Evolutionary conservation across 345 rosid species (phyloP), one percentile per base, ranked within the genome.

Genomic region (Brassica incana): DNA sequence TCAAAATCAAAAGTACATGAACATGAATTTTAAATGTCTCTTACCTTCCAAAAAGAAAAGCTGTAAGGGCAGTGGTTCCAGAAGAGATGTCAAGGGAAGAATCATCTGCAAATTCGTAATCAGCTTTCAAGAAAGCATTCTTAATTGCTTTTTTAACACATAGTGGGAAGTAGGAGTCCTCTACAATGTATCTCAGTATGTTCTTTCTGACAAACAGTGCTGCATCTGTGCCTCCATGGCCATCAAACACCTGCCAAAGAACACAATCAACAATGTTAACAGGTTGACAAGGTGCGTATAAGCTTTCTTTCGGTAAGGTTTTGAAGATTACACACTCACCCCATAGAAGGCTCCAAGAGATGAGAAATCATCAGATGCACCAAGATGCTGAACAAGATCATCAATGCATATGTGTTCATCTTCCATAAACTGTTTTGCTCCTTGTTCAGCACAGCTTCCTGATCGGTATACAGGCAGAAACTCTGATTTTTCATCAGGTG

Each of bases 181-280:
- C 98, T 73, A 87, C 77, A 76, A 95, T 91, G 84, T 86, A 89
- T 64, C 84, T 87, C 54, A 95, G 88, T 69, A 95, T 88, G 72
- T 90, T 90, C 32, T 87, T 84, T 75, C 91, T 85, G 75, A 91
- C 88, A 84, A 91, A 95, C 52, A 80, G 77, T 40, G 99, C 95
- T 35, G 98, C 99, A 85, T 95, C 98, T 4, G 89, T 89, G 45
- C 99, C 99, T 64, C 98, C 99, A 15, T 95, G 99, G 68, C 99
- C 99, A 71, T 95, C 98, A 86, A 95, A 95, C 18, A 93, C 98
- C 98, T 95, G 87, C 56, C 65, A 79, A 82, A 79, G 54, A 48
- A 76, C 36, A 75, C 45, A 10, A 80, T 36, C 59, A 72, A 61
- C 30, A 72, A 61, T 18, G 67, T 58, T 67, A 30, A 43, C 69